phyloP scores from a whole-genome alignment of 2,329 filamentous ascomycete genomes.

The Penicillium vulpinum region DNA sequence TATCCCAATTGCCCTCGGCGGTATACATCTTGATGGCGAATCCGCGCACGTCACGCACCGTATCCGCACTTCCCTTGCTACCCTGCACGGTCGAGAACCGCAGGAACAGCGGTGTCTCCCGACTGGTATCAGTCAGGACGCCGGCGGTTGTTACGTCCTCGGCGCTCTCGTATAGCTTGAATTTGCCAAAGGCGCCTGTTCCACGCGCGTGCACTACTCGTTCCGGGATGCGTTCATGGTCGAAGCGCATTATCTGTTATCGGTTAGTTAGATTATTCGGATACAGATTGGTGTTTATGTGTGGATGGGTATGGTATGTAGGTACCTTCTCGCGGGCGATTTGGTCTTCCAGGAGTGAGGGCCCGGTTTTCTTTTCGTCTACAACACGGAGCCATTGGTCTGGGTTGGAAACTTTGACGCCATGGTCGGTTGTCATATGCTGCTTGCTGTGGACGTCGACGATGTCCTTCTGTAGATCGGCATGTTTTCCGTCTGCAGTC shows the following conservation, averaged over 20 bases:
- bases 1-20: slow-evolving; percentile 69
- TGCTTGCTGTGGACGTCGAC: slow-evolving; percentile 60
- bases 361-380: slow-evolving; percentile 64
- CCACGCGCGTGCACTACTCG: slow-evolving; percentile 68
- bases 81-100: slow-evolving; percentile 79
- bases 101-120: slow-evolving; percentile 65
- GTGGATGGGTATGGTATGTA: neutral
- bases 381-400: slow-evolving; percentile 75
- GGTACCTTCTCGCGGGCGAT: slow-evolving; percentile 71
- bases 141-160: slow-evolving; percentile 63
- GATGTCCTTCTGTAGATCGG: slow-evolving; percentile 60
- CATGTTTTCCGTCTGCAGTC: slow-evolving; percentile 51
- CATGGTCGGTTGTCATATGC: slow-evolving; percentile 73
- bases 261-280: neutral
- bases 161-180: slow-evolving; percentile 64
- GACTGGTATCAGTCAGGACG: slow-evolving; percentile 67
- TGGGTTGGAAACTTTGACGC: slow-evolving; percentile 69
- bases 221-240: slow-evolving; percentile 71
- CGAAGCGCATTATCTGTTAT: slow-evolving; percentile 61
- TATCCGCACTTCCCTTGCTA: slow-evolving; percentile 74
- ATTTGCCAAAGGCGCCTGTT: slow-evolving; percentile 65
- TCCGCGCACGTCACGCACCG: slow-evolving; percentile 77
- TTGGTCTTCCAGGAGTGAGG: slow-evolving; percentile 68
- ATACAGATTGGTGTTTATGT: neutral
- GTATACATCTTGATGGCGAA: slow-evolving; percentile 80